Conservation (phyloP, 345 rosid genomes). For the thale cress (Arabidopsis thaliana) region DNA sequence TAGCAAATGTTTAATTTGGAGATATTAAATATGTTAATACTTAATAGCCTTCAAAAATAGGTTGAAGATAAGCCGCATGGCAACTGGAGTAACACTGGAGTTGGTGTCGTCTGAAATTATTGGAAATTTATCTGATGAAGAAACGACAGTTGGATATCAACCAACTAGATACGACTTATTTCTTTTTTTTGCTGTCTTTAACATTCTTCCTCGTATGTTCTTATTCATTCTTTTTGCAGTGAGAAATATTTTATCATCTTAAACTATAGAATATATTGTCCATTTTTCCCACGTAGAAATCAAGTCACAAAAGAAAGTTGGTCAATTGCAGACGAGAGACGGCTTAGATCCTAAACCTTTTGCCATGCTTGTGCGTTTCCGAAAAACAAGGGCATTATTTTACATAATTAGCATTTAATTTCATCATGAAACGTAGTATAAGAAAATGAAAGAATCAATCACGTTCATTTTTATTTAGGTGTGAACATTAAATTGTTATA, state of each 20-base stretch:
- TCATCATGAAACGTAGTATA: neutral
- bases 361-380: constrained; percentile 26
- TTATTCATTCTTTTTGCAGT: constrained; percentile 1
- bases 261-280: neutral
- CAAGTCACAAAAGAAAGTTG: neutral
- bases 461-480: neutral
- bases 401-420: neutral
- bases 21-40: neutral
- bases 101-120: constrained; percentile 28
- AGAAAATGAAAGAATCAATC: constrained; percentile 26
- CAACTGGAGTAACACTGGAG: constrained; percentile 31
- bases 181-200: constrained; percentile 7
- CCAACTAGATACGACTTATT: constrained; percentile 20
- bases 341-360: constrained; percentile 23
- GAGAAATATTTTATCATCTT: constrained; percentile 2
- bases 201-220: constrained; percentile 28
- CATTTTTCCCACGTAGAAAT: neutral
- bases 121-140: constrained; percentile 21
- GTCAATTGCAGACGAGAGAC: constrained; percentile 19
- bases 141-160: constrained; percentile 28
- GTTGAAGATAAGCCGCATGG: constrained; percentile 20
- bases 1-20: neutral
- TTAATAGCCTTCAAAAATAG: neutral
- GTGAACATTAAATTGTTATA: constrained; percentile 17
- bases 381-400: neutral